phyloP scores from a whole-genome alignment of 371 early-diverging fungal species.

The Rhizomucor miehei region DNA sequence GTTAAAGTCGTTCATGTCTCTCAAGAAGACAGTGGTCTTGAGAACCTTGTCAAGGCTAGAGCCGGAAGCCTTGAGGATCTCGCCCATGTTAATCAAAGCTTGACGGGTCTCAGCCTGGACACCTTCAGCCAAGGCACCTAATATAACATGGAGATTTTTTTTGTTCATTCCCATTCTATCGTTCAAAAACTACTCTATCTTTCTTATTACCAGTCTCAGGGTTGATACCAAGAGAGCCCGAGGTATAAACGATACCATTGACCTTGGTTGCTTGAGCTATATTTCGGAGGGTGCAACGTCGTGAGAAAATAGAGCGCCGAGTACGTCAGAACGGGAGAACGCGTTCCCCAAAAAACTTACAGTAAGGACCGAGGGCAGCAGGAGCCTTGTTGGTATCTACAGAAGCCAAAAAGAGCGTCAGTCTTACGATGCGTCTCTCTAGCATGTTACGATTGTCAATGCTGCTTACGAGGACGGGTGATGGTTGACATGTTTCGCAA shows the following conservation, averaged over 20 bases:
- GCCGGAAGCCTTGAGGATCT: slow-evolving; percentile 75
- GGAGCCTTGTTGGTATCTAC: slow-evolving; percentile 64
- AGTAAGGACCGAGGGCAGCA: slow-evolving; percentile 88
- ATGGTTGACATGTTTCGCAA: slow-evolving; percentile 33
- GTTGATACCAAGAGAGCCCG: slow-evolving; percentile 77
- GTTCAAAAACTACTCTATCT: too few relatives aligned
- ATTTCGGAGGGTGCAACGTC: not conserved
- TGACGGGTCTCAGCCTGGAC: slow-evolving; percentile 73
- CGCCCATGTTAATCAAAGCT: slow-evolving; percentile 72
- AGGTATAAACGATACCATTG: slow-evolving; percentile 82
- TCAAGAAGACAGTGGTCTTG: slow-evolving; percentile 92
- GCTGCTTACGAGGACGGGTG: slow-evolving; percentile 37
- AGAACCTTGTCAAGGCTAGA: slow-evolving; percentile 75
- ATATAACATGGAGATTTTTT: not conserved
- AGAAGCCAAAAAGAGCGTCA: slow-evolving; percentile 12
- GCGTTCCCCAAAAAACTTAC: slow-evolving; percentile 27
- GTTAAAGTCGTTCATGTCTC: slow-evolving; percentile 86
- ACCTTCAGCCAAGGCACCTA: slow-evolving; percentile 59
- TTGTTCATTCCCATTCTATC: too few relatives aligned
- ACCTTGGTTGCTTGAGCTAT: slow-evolving; percentile 81
- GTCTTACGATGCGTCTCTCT: not conserved
- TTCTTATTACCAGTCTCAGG: slow-evolving; percentile 49
- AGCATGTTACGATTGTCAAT: not conserved
- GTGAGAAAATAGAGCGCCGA: not conserved
- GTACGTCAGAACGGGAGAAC: too few relatives aligned